A percentile compares a stretch with the other conserved stretches of the same genome.
Evolutionary conservation across 2,329 filamentous ascomycete species (phyloP).

Genomic region (Epichloe baconii): DNA sequence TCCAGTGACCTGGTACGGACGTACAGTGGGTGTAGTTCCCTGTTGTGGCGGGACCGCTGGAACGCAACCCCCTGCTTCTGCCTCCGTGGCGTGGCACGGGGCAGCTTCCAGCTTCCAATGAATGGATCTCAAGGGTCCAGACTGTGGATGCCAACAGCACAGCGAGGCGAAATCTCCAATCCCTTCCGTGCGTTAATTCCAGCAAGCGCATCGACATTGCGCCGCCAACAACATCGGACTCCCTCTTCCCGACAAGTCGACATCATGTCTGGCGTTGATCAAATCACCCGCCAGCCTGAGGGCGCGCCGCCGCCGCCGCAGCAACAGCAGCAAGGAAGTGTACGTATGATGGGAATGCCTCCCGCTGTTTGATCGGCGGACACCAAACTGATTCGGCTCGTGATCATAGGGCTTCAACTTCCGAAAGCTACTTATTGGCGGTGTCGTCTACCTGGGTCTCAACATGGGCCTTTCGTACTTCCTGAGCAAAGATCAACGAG

Average conservation of each 20-base stretch:
- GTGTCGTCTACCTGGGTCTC: slow-evolving; percentile 44
- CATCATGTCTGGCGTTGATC: slow-evolving; percentile 1
- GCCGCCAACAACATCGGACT: background rate
- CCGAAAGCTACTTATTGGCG: slow-evolving; percentile 37
- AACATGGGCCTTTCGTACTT: slow-evolving; percentile 45
- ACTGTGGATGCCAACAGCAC: background rate
- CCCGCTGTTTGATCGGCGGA: background rate
- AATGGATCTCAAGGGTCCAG: too few relatives aligned
- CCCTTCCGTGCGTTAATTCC: background rate
- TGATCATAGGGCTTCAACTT: slow-evolving; percentile 22
- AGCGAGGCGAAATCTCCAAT: background rate
- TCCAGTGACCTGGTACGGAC: too few relatives aligned
- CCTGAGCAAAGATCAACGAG: slow-evolving; percentile 32
- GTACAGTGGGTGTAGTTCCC: background rate
- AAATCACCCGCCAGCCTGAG: slow-evolving; percentile 8
- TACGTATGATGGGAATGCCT: background rate
- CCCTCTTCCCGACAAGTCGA: background rate
- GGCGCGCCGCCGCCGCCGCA: slow-evolving; percentile 9
- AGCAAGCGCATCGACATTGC: background rate
- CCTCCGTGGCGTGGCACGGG: too few relatives aligned
- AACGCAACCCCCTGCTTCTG: too few relatives aligned
- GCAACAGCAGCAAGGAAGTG: slow-evolving; percentile 13
- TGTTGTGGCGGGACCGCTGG: background rate
- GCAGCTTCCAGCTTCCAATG: too few relatives aligned
- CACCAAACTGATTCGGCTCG: background rate